Evolutionary conservation across 495 filamentous ascomycete species (phyloP), one percentile per base, ranked within the genome.

Genomic region (Entonaema liquescens): DNA sequence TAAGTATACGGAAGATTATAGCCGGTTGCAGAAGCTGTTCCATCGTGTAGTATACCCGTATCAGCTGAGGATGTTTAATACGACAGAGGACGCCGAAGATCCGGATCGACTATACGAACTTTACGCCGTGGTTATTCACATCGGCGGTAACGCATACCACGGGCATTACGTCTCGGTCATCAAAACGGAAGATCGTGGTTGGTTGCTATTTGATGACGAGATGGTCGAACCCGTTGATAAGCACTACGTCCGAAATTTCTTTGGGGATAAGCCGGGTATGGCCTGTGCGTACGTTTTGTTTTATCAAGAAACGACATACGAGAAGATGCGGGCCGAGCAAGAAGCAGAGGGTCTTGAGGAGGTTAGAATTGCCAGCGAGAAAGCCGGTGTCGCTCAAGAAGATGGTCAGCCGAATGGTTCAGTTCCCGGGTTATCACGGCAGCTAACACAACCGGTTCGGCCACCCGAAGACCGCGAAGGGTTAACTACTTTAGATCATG

Each of bases 221-320:
- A 91, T 98, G 86, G 95, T 99, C 12, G 95, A 98, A 76, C 95
- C 96, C 0, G 95, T 99, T 5, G 93, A 98, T 75, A 97, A 97
- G 77, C 90, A 89, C 74, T 99, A 95, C 76, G 96, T 99, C n/a
- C 87, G 89, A 58, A 98, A 97, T 76, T 99, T 98, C 81, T 99
- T 99, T 75, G 95, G 95, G 26, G 95, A 97, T 74, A 90, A 91
- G 68, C 91, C 93, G 15, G 93, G 93, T 1, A 86, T 94, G 77
- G 96, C 95, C 19, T 98, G 94, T 79, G 95, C 95, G 21, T 99
- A 99, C 74, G 94, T 99, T 19, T 83, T 99, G 1, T 98, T 99
- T 79, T 99, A 99, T 76, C 95, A 98, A 76, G 95, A 99, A 78
- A 97, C 94, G 2, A 97, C 94, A 1, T 82, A 93, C 19, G 95